phyloP scores from a whole-genome alignment of 1,284 basidiomycete species.

The Sporisorium iseilematis-ciliati region DNA sequence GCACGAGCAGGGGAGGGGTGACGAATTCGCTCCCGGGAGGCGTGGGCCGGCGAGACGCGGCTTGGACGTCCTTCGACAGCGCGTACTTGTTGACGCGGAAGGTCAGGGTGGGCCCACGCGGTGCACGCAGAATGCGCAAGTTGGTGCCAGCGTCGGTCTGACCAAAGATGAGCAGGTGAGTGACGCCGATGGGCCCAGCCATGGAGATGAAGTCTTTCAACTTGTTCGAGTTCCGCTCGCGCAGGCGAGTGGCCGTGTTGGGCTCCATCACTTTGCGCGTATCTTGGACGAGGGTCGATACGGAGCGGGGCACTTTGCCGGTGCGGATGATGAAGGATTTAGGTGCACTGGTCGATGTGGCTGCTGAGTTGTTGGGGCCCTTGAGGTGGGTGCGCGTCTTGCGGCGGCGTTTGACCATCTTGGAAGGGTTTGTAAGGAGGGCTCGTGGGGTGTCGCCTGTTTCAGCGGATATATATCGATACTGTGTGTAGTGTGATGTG shows the following conservation, averaged over 20 bases:
- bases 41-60: conserved; percentile 77
- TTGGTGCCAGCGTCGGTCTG: conserved; percentile 76
- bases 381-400: conserved; percentile 68
- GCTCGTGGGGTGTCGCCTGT: neutral
- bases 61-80: conserved; percentile 84
- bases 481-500: neutral
- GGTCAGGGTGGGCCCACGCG: conserved; percentile 91
- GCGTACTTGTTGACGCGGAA: conserved; percentile 94
- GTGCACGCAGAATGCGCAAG: conserved; percentile 87
- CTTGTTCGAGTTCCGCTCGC: conserved; percentile 88
- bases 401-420: conserved; percentile 52
- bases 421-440: neutral
- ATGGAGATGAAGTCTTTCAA: conserved; percentile 94
- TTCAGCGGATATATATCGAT: too few species aligned
- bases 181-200: conserved; percentile 89
- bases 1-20: conserved; percentile 80
- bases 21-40: conserved; percentile 83
- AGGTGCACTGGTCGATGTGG: conserved; percentile 67
- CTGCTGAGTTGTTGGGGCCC: conserved; percentile 58
- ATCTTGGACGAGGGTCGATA: conserved; percentile 89
- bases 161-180: conserved; percentile 88
- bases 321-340: conserved; percentile 88
- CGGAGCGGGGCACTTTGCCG: conserved; percentile 88
- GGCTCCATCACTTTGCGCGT: conserved; percentile 97
- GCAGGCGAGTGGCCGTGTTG: conserved; percentile 91